These are phyloP conservation scores for Lactarius pseudohatsudake DNA, from an alignment of 768 basidiomycete genomes.

Conservation along the genomic window DNA sequence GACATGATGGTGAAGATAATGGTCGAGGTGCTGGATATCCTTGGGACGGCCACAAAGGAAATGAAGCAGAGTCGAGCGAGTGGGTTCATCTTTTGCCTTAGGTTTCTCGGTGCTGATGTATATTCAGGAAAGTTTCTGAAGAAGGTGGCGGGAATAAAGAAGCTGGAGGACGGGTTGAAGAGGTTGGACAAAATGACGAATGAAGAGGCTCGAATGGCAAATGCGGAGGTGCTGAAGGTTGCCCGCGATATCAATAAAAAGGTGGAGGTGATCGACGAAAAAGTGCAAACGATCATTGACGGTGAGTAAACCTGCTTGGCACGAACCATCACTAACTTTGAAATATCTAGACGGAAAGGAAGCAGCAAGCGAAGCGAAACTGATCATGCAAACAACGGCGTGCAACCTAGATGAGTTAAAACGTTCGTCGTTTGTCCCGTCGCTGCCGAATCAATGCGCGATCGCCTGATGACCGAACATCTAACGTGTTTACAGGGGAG, in stretches of 20 bases:
- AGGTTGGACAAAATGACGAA: not conserved
- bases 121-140: not conserved
- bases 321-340: not conserved
- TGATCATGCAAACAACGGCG: not conserved
- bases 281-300: not conserved
- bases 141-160: not conserved
- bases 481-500: no score
- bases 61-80: not conserved
- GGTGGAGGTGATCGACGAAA: not conserved
- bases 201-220: not conserved
- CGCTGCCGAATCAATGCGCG: no score
- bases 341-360: not conserved
- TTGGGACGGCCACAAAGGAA: not conserved
- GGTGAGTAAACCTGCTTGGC: not conserved
- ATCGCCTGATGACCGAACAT: no score
- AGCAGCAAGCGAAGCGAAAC: no score
- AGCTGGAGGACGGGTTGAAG: not conserved
- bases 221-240: not conserved
- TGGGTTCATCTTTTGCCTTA: not conserved
- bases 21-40: not conserved
- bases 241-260: not conserved
- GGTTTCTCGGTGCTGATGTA: not conserved
- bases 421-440: no score
- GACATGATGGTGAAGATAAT: not conserved
- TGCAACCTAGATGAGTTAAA: not conserved